These are phyloP conservation scores for Asterophora parasitica DNA, from an alignment of 768 basidiomycete genomes.

Conservation along the genomic window DNA sequence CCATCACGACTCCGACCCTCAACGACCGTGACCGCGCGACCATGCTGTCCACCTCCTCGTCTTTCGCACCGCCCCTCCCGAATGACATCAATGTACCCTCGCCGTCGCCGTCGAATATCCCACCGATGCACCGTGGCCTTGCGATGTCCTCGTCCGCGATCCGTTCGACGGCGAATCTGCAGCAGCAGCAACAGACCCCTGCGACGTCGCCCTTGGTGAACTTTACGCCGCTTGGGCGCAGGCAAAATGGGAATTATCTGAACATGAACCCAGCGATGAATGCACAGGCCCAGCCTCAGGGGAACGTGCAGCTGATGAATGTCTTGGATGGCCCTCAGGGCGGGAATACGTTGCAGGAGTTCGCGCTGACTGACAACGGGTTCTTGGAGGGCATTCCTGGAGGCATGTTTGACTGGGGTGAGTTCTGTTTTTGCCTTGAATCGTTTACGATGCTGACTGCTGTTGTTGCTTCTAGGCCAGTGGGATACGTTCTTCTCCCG, in stretches of 20 bases:
- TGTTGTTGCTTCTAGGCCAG: slow-evolving; percentile 44
- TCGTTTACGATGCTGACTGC: not conserved
- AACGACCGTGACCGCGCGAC: slow-evolving; percentile 32
- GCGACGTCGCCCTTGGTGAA: slow-evolving; percentile 47
- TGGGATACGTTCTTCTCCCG: slow-evolving; percentile 81
- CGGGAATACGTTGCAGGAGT: slow-evolving; percentile 53
- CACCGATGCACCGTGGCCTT: slow-evolving; percentile 14
- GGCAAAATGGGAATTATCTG: slow-evolving; percentile 29
- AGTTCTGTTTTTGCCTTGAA: slow-evolving; percentile 17
- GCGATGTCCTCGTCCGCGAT: slow-evolving; percentile 24
- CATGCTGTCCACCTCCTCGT: slow-evolving; percentile 29
- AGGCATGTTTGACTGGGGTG: slow-evolving; percentile 86
- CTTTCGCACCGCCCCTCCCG: slow-evolving; percentile 31
- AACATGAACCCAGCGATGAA: slow-evolving; percentile 82
- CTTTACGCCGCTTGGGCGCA: slow-evolving; percentile 44
- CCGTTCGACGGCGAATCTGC: slow-evolving; percentile 23
- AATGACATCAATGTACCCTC: slow-evolving; percentile 15
- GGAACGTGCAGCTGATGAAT: slow-evolving; percentile 76
- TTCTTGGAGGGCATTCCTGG: slow-evolving; percentile 78
- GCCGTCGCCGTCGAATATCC: slow-evolving; percentile 12
- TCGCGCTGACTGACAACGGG: slow-evolving; percentile 61
- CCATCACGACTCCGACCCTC: slow-evolving; percentile 20
- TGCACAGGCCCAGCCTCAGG: slow-evolving; percentile 29
- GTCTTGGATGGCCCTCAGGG: slow-evolving; percentile 59
- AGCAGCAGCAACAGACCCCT: slow-evolving; percentile 5